A percentile compares a stretch with the other conserved stretches of the same genome.
Conservation (phyloP, 108 stramenopile species). For the Schizochytrium sp. region DNA sequence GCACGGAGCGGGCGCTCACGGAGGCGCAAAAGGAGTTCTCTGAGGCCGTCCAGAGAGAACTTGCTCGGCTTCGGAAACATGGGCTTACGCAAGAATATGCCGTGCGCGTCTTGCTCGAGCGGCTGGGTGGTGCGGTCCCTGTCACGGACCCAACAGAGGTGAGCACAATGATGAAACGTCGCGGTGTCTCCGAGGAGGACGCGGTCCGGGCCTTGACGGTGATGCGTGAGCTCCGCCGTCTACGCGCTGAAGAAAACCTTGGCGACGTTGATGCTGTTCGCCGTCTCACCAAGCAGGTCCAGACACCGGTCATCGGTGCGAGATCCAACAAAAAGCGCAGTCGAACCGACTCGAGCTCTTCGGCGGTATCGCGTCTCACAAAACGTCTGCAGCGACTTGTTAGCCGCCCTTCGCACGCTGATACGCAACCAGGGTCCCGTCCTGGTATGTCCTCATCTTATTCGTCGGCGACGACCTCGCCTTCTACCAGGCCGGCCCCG, state of each 20-base stretch:
- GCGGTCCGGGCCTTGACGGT: neutral
- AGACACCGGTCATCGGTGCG: neutral
- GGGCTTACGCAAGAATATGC: neutral
- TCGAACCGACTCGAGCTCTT: neutral
- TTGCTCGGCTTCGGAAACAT: neutral
- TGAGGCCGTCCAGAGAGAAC: neutral
- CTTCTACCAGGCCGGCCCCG: too few species aligned
- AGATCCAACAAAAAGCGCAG: neutral
- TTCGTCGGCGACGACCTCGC: neutral
- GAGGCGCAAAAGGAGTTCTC: neutral
- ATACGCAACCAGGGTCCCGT: neutral
- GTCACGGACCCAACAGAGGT: neutral
- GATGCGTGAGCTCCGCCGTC: neutral
- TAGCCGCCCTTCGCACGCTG: neutral
- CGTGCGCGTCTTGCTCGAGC: neutral
- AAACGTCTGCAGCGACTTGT: neutral
- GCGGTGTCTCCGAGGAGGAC: neutral
- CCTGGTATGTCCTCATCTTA: neutral
- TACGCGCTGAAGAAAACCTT: neutral
- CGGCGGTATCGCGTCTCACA: neutral
- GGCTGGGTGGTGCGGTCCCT: neutral
- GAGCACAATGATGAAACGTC: neutral
- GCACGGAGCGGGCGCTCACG: neutral
- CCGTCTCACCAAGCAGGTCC: neutral
- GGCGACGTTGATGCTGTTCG: neutral